Conservation (phyloP, 257 asterid species). For the Gynochthodes officinalis region DNA sequence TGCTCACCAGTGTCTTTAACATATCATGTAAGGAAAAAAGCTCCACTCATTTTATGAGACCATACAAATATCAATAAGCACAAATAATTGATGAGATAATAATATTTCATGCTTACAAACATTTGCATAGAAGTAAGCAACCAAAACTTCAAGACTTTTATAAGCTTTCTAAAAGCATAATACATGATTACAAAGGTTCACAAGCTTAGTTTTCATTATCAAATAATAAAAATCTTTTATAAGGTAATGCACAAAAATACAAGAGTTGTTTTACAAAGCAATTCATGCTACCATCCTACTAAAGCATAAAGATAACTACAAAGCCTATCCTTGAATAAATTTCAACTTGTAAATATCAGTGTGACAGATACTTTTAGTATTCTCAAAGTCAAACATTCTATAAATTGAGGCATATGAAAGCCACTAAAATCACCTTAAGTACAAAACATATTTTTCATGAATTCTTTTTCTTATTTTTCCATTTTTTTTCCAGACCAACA, state of each 20-base stretch:
- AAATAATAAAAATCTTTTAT: neutral
- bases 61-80: neutral
- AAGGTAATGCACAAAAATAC: neutral
- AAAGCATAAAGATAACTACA: neutral
- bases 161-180: neutral
- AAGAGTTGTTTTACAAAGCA: neutral
- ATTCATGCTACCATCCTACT: neutral
- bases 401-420: neutral
- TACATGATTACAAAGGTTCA: neutral
- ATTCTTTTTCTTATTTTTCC: neutral
- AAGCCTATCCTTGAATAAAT: neutral
- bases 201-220: neutral
- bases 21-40: neutral
- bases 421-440: neutral
- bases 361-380: neutral
- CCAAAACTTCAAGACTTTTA: neutral
- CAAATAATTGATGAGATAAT: neutral
- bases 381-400: neutral
- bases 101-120: neutral
- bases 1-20: neutral
- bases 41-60: neutral
- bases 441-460: neutral
- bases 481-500: neutral
- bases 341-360: neutral
- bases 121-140: neutral